A percentile compares a stretch with the other conserved stretches of the same genome.
phyloP scores from a whole-genome alignment of 2,329 filamentous ascomycete genomes.

The Massarina eburnea region DNA sequence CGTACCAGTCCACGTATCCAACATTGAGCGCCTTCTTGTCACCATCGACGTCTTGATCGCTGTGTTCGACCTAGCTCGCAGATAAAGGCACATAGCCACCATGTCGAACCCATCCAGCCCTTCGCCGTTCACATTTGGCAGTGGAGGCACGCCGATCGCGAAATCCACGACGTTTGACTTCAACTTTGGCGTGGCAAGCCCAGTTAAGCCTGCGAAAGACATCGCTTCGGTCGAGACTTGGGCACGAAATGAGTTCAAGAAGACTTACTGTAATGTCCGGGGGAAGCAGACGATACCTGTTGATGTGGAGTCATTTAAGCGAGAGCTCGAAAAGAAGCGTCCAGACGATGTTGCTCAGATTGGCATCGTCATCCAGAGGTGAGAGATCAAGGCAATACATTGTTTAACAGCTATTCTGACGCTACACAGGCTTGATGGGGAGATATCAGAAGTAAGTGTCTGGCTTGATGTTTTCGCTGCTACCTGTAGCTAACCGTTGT shows the following conservation, averaged over 20 bases:
- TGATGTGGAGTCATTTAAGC: neutral
- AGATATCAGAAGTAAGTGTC: neutral
- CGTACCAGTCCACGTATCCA: no score
- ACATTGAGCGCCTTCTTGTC: no score
- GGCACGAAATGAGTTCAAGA: neutral
- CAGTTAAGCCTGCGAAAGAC: neutral
- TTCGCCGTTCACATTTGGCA: no score
- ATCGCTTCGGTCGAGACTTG: neutral
- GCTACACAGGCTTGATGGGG: neutral
- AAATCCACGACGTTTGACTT: neutral
- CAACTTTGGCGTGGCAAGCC: neutral
- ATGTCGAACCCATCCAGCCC: no score
- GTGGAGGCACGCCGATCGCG: no score
- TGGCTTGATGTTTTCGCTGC: neutral
- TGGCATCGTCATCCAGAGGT: neutral
- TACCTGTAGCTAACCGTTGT: neutral
- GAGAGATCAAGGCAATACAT: neutral
- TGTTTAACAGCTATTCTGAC: neutral
- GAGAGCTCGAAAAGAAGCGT: neutral
- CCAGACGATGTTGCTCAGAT: neutral
- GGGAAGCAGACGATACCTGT: conserved; percentile 1
- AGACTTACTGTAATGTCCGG: neutral
- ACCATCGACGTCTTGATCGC: neutral
- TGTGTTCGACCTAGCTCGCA: no score
- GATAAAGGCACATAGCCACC: no score